A percentile compares a stretch with the other conserved stretches of the same genome.
Conservation (phyloP, 495 filamentous ascomycete genomes). For the Cryomyces minteri region DNA sequence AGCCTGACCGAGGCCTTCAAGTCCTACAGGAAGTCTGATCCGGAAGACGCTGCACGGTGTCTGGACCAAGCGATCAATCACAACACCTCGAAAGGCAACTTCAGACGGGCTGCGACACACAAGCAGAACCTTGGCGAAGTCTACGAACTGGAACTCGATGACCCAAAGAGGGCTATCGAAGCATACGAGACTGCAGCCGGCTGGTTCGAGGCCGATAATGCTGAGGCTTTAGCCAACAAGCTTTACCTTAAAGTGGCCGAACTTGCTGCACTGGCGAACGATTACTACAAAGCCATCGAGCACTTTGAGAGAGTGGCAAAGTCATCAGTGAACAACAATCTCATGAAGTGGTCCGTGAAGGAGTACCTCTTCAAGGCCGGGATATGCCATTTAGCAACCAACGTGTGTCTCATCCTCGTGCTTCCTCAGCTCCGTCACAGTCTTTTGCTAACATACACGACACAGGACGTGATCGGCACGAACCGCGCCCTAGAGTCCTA, state of each 20-base stretch:
- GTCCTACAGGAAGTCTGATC: slow-evolving; percentile 64
- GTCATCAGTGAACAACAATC: slow-evolving; percentile 50
- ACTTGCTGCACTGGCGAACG: slow-evolving; percentile 54
- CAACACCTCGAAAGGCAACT: slow-evolving; percentile 69
- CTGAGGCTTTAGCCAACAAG: slow-evolving; percentile 87
- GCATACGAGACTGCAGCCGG: slow-evolving; percentile 65
- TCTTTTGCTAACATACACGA: not conserved
- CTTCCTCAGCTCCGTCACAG: not conserved
- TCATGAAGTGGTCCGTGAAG: slow-evolving; percentile 84
- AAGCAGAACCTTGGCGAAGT: slow-evolving; percentile 73
- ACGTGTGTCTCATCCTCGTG: slow-evolving; percentile 19
- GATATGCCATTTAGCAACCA: slow-evolving; percentile 60
- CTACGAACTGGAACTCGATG: slow-evolving; percentile 59
- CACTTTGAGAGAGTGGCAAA: slow-evolving; percentile 66
- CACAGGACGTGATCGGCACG: slow-evolving; percentile 48
- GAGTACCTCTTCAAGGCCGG: slow-evolving; percentile 86
- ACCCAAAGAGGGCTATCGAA: slow-evolving; percentile 55
- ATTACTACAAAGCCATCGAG: slow-evolving; percentile 66
- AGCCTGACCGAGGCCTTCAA: slow-evolving; percentile 64
- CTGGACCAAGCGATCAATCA: slow-evolving; percentile 56
- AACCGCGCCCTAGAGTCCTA: slow-evolving; percentile 66
- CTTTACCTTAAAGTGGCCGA: slow-evolving; percentile 79
- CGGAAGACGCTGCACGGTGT: slow-evolving; percentile 58
- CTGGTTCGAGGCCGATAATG: slow-evolving; percentile 77
- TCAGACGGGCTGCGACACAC: slow-evolving; percentile 71